Evolutionary conservation across 306 rosid genomes (phyloP).

Genomic region (Vicia sativa): DNA sequence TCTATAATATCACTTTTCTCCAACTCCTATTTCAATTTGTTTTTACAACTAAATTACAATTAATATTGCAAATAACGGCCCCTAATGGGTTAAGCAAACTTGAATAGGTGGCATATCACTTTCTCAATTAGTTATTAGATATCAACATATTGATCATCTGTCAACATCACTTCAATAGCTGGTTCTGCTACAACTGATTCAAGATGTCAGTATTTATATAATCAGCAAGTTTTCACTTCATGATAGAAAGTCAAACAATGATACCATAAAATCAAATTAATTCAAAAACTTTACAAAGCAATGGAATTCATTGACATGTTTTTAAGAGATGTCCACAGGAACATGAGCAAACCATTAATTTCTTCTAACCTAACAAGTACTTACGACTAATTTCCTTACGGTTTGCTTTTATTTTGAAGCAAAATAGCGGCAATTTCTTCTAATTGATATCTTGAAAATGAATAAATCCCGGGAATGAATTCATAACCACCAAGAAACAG

Average conservation of each 20-base stretch:
- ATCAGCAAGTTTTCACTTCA: background rate
- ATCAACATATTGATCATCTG: background rate
- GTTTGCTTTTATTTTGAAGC: background rate
- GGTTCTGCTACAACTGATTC: background rate
- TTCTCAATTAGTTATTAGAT: too few species aligned
- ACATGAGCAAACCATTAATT: background rate
- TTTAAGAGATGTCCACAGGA: background rate
- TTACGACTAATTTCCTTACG: background rate
- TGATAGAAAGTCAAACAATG: too few species aligned
- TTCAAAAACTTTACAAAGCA: background rate
- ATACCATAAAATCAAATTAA: background rate
- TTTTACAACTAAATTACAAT: too few species aligned
- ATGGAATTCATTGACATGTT: slow-evolving; percentile 6
- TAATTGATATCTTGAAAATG: slow-evolving; percentile 15
- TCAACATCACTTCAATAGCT: background rate
- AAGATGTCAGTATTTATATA: background rate
- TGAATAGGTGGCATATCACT: too few species aligned
- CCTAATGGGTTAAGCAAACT: too few species aligned
- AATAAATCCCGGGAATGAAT: slow-evolving; percentile 10
- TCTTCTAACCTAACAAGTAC: background rate
- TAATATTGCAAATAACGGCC: too few species aligned
- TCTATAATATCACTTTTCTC: too few species aligned
- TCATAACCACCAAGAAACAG: slow-evolving; percentile 47
- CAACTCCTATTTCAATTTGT: too few species aligned
- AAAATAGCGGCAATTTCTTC: background rate